Evolutionary conservation across 768 basidiomycete species (phyloP).

Genomic region (Rubroboletus satanas): DNA sequence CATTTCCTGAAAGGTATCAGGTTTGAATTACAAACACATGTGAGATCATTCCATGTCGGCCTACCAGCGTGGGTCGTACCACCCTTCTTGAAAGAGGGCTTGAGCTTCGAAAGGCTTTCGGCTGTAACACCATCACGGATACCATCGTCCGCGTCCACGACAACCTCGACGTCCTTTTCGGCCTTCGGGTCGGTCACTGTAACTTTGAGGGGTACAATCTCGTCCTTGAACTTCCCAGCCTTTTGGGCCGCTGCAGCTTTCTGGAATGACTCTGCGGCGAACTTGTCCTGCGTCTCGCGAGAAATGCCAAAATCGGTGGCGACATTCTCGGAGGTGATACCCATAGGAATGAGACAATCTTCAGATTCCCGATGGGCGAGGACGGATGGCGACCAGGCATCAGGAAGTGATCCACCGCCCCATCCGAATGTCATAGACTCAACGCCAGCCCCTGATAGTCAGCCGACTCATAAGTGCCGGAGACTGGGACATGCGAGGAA

Average conservation of each 20-base stretch:
- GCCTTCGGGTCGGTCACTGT: slow-evolving; percentile 71
- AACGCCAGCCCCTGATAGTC: slow-evolving; percentile 66
- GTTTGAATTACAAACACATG: slow-evolving; percentile 1
- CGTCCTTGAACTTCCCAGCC: slow-evolving; percentile 74
- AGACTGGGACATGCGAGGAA: slow-evolving; percentile 1
- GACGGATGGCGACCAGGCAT: slow-evolving; percentile 61
- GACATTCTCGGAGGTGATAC: slow-evolving; percentile 93
- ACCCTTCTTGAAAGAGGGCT: slow-evolving; percentile 77
- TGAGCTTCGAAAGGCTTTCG: slow-evolving; percentile 74
- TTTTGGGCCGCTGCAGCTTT: slow-evolving; percentile 80
- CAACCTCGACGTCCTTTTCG: slow-evolving; percentile 58
- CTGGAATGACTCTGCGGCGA: slow-evolving; percentile 80
- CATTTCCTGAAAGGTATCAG: slow-evolving; percentile 49
- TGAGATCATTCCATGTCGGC: slow-evolving; percentile 9
- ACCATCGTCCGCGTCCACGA: slow-evolving; percentile 82
- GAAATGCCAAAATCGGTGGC: slow-evolving; percentile 72
- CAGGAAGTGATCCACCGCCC: slow-evolving; percentile 53
- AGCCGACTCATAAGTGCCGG: slow-evolving; percentile 3
- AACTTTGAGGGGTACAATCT: slow-evolving; percentile 79
- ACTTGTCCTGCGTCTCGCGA: slow-evolving; percentile 76
- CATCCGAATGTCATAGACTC: slow-evolving; percentile 87
- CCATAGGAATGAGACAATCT: slow-evolving; percentile 87
- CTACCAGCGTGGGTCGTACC: slow-evolving; percentile 72
- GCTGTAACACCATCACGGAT: slow-evolving; percentile 81
- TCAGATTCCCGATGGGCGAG: slow-evolving; percentile 63